Base-by-base conservation (phyloP, 441 rosid genomes). In the Populus trichocarpa region DNA sequence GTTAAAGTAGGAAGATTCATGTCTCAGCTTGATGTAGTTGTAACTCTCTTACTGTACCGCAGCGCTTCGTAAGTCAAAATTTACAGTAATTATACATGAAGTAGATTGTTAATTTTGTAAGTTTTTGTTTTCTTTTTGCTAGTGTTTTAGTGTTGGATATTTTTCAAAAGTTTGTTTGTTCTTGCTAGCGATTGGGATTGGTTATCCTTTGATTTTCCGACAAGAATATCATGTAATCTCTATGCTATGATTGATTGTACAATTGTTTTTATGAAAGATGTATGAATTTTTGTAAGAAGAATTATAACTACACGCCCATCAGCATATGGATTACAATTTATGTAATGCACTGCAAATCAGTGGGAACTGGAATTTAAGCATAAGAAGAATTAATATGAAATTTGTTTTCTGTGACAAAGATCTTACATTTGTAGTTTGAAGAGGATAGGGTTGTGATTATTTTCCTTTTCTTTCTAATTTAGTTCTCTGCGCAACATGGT, bases 1-100 rank as follows among this genome's bases (percentile, higher is more conserved):
- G 66, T 83, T 77, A 74, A 87, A 81, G 80, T 84, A 86, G 87
- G 76, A 69, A 80, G 72, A 83, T 71, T 72, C 66, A 72, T 28
- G 77, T 42, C 84, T 75, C 81, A 74, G 83, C 86, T 69, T 80
- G 50, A 32, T 79, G 59, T 81, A 32, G 83, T 81, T 74, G 78
- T 74, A 79, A 82, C 84, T 69, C 81, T 71, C 73, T 72, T 67
- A 73, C 77, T 22, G 76, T 71, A 69, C 65, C 28, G 70, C 79
- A 59, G 66, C 32, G 75, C 50, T 74, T 73, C 7, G 71, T 85
- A 82, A 86, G 83, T 86, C 71, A 75, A 77, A 78, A 63, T 71
- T 80, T 68, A 77, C 16, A 81, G 78, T 77, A 81, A 77, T 63
- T 81, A 83, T 81, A 85, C 81, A 42, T 20, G 30, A 80, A 53